phyloP scores from a whole-genome alignment of 2,329 filamentous ascomycete genomes.

The Colletotrichum agaves region DNA sequence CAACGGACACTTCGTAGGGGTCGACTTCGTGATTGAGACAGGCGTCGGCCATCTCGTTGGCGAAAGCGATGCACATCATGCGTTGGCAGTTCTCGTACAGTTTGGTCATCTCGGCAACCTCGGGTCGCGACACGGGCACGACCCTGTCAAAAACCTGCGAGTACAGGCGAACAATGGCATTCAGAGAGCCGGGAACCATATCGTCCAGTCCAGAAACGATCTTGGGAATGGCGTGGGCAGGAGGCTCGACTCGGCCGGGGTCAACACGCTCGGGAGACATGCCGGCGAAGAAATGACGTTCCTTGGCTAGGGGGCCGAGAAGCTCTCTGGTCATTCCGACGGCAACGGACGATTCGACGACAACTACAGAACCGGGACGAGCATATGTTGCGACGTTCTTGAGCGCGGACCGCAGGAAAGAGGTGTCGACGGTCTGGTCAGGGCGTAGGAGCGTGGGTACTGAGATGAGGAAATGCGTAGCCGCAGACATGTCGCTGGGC shows the following conservation, averaged over 20 bases:
- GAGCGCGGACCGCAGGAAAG: conserved; percentile 57
- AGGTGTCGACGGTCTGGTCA: conserved; percentile 59
- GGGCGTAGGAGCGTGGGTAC: conserved; percentile 62
- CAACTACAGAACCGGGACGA: conserved; percentile 56
- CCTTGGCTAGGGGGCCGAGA: conserved; percentile 56
- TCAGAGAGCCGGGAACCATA: conserved; percentile 55
- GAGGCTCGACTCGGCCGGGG: conserved; percentile 56
- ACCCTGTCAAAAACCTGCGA: conserved; percentile 58
- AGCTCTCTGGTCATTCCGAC: conserved; percentile 65
- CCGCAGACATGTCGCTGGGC: conserved; percentile 50
- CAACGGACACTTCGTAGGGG: conserved; percentile 60
- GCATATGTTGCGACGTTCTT: conserved; percentile 53
- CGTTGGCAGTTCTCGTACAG: conserved; percentile 68
- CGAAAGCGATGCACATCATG: conserved; percentile 65
- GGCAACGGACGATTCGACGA: conserved; percentile 65
- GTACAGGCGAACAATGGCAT: conserved; percentile 57
- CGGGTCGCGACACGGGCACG: conserved; percentile 60
- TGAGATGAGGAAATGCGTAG: conserved; percentile 64
- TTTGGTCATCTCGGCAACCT: conserved; percentile 69
- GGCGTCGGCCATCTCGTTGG: conserved; percentile 67
- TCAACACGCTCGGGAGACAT: conserved; percentile 67
- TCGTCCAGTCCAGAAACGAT: conserved; percentile 63
- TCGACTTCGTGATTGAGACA: conserved; percentile 58
- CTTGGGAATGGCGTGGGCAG: conserved; percentile 60
- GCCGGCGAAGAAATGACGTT: conserved; percentile 55